A percentile compares a stretch with the other conserved stretches of the same genome.
Conservation (phyloP, 2,329 filamentous ascomycete species). For the Fusarium penzigii region DNA sequence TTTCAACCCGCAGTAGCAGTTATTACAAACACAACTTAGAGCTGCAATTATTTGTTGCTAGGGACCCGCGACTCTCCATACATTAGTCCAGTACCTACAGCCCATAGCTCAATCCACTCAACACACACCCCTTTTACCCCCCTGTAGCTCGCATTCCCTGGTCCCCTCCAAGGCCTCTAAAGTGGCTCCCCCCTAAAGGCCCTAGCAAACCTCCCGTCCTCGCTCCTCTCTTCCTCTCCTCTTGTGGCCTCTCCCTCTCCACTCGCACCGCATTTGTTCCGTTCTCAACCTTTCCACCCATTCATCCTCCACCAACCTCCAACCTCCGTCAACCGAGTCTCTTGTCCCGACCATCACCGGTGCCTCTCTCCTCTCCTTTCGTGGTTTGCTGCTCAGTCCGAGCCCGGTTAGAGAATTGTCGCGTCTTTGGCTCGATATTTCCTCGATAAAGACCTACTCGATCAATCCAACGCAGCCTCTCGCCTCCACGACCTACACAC, state of each 20-base stretch:
- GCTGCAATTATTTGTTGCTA: background rate
- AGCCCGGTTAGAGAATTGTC: constrained; percentile 26
- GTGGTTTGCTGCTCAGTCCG: constrained; percentile 25
- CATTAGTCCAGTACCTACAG: too few species aligned
- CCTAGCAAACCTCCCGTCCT: constrained; percentile 24
- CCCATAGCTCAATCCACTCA: constrained; percentile 11
- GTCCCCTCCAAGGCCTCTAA: constrained; percentile 25
- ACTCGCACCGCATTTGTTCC: constrained; percentile 33
- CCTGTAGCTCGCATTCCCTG: constrained; percentile 34
- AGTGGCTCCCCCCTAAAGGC: background rate
- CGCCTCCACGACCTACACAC: constrained; percentile 12
- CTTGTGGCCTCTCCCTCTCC: constrained; percentile 35
- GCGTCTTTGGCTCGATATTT: constrained; percentile 11
- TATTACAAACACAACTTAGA: background rate
- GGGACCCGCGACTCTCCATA: background rate
- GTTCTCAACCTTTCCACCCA: constrained; percentile 26
- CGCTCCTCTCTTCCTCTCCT: constrained; percentile 28
- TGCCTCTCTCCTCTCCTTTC: constrained; percentile 18
- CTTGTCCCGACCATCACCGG: constrained; percentile 23
- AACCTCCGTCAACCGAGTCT: constrained; percentile 28
- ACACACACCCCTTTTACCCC: constrained; percentile 29
- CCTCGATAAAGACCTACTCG: constrained; percentile 15
- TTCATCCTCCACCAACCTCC: constrained; percentile 21
- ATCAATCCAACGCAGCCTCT: constrained; percentile 12
- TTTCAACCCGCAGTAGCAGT: background rate